A percentile compares a stretch with the other conserved stretches of the same genome.
Conservation (phyloP, 2,329 filamentous ascomycete genomes). For the Penicillium sp. region DNA sequence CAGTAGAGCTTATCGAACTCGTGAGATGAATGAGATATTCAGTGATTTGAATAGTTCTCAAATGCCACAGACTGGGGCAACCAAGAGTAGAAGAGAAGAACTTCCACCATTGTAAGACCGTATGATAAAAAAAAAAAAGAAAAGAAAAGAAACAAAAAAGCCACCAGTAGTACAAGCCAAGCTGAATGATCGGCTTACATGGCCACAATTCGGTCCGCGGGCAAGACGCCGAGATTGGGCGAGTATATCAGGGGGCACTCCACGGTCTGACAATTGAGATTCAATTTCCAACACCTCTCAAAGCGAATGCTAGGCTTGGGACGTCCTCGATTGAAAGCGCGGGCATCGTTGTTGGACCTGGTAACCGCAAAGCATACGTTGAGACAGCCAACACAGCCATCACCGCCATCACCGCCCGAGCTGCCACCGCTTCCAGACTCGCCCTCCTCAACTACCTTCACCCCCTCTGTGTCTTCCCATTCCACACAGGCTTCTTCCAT, state of each 20-base stretch:
- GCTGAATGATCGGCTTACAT: constrained; percentile 5
- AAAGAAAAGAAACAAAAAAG: neutral
- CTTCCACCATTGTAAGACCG: neutral
- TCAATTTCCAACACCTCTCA: constrained; percentile 5
- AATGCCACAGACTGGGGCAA: neutral
- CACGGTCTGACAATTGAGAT: constrained; percentile 10
- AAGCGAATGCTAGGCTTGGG: constrained; percentile 55
- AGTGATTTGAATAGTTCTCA: neutral
- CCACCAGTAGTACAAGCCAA: neutral
- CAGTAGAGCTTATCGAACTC: neutral
- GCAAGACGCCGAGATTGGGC: constrained; percentile 20
- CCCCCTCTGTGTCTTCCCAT: constrained; percentile 25
- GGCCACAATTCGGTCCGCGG: constrained; percentile 16
- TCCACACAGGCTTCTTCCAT: constrained; percentile 31
- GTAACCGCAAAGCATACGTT: constrained; percentile 36
- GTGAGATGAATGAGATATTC: neutral
- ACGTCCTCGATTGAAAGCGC: constrained; percentile 56
- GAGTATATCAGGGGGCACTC: constrained; percentile 17
- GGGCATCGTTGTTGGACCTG: constrained; percentile 62
- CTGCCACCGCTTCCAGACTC: constrained; percentile 47
- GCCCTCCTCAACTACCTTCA: constrained; percentile 39
- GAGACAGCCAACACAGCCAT: constrained; percentile 8
- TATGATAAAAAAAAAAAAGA: neutral
- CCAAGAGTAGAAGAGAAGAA: neutral
- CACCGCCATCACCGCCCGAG: constrained; percentile 38